A percentile compares a stretch with the other conserved stretches of the same genome.
Evolutionary conservation across 768 basidiomycete species (phyloP).

Genomic region (Lanmaoa pseudosensibilis): DNA sequence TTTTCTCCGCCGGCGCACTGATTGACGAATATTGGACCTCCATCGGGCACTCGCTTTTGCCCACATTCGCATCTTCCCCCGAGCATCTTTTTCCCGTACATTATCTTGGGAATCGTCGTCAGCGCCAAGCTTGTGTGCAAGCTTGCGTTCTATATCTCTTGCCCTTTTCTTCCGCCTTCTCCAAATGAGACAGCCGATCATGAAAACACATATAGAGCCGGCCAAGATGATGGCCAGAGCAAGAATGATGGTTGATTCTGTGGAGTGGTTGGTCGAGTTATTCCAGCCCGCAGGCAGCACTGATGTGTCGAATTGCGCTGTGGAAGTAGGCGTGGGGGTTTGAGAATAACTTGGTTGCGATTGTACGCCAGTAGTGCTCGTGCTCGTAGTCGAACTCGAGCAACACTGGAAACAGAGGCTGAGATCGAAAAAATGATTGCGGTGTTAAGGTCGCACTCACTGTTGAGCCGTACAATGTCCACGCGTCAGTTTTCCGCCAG

Average conservation of each 20-base stretch:
- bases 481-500: constrained; percentile 56
- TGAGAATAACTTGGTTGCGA: constrained; percentile 3
- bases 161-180: constrained; percentile 40
- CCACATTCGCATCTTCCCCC: constrained; percentile 60
- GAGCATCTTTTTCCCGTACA: constrained; percentile 45
- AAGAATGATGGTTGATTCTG: constrained; percentile 50
- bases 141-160: constrained; percentile 57
- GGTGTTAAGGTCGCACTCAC: constrained; percentile 37
- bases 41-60: constrained; percentile 65
- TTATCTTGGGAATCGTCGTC: constrained; percentile 33
- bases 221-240: constrained; percentile 64
- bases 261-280: constrained; percentile 8
- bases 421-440: neutral
- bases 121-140: constrained; percentile 22
- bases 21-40: constrained; percentile 60
- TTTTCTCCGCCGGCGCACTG: constrained; percentile 57
- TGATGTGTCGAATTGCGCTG: constrained; percentile 22
- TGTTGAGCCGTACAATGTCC: constrained; percentile 72
- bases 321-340: constrained; percentile 13
- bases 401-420: constrained; percentile 18
- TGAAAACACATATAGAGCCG: constrained; percentile 56
- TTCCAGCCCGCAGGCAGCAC: constrained; percentile 59
- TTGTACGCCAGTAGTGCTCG: constrained; percentile 5
- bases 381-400: constrained; percentile 3
- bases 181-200: constrained; percentile 63